Conservation (phyloP, 768 basidiomycete genomes). For the Tylopilus plumbeoviolaceoides region DNA sequence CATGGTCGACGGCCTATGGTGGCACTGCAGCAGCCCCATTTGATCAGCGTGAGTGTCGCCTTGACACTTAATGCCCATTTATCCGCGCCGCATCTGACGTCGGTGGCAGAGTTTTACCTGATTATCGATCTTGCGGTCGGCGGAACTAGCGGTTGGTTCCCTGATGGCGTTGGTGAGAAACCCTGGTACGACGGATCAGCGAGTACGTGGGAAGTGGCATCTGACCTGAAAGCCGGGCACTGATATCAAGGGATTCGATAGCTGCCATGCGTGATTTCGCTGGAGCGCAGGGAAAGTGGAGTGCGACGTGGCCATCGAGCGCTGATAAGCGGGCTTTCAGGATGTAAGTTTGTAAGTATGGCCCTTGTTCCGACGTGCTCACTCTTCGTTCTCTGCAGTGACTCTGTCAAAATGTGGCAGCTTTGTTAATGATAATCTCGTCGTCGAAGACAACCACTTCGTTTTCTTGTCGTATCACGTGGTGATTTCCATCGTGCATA, state of each 20-base stretch:
- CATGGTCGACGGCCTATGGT: conserved; percentile 44
- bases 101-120: conserved; percentile 66
- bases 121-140: conserved; percentile 80
- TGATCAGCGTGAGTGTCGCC: conserved; percentile 29
- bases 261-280: conserved; percentile 75
- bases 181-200: conserved; percentile 59
- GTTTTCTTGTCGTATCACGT: neutral
- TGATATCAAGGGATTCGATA: conserved; percentile 6
- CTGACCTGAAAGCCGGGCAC: conserved; percentile 14
- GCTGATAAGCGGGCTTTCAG: conserved; percentile 63
- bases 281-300: conserved; percentile 59
- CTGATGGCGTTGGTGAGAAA: conserved; percentile 48
- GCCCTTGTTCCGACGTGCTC: neutral
- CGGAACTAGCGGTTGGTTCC: conserved; percentile 60
- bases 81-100: neutral
- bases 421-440: conserved; percentile 20
- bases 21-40: conserved; percentile 44
- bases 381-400: conserved; percentile 9
- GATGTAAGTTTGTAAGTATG: conserved; percentile 39
- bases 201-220: conserved; percentile 34
- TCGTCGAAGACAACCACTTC: neutral
- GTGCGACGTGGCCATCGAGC: conserved; percentile 66
- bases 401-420: conserved; percentile 34
- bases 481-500: too few relatives aligned
- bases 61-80: neutral